Base-by-base conservation (phyloP, 176 grass and related monocot genomes). In the Lolium rigidum region DNA sequence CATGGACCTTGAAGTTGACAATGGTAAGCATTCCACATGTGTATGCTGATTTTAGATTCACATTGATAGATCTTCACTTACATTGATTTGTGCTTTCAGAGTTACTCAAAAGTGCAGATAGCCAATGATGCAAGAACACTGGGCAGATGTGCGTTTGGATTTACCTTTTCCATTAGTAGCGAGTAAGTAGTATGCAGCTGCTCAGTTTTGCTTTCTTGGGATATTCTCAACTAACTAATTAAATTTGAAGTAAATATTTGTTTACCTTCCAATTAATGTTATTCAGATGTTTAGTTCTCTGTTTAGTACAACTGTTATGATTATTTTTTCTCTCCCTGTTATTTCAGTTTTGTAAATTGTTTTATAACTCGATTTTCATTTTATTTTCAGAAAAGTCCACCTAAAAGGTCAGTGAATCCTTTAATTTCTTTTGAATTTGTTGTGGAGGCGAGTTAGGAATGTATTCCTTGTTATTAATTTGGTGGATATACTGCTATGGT, bases 1-100 rank as follows among this genome's bases (percentile, higher is more conserved):
- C 58, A 4, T 93, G 87, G 84, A 90, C 72, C 43, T 85, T 98
- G 76, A 95, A 92, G 38, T 43, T 93, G 75, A 91, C 93, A 73
- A 95, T 98, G 95, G 93, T 98, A 93, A 77, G 14, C 28, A 41
- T 80, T 65, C 14, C 51, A 82, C 12, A 12, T 28, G 68, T 16
- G n/a, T 60, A 54, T 62, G 17, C 66, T 70, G 46, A 89, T 81
- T 79, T 31, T 35, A 16, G 18, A 64, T 28, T 62, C 8, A 48
- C 22, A 50, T 64, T 77, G 9, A 41, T 89, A 25, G 43, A 17
- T 52, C 48, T 47, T 48, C 14, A 18, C 64, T 89, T 38, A 82
- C 66, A 59, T 85, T 46, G 17, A 46, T 93, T 79, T 76, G 18
- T 14, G 60, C 79, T 70, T 70, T 83, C 54, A 16, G 14, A 54